Base-by-base conservation (phyloP, 202 grass and related monocot species). In the Zoysia matrella region DNA sequence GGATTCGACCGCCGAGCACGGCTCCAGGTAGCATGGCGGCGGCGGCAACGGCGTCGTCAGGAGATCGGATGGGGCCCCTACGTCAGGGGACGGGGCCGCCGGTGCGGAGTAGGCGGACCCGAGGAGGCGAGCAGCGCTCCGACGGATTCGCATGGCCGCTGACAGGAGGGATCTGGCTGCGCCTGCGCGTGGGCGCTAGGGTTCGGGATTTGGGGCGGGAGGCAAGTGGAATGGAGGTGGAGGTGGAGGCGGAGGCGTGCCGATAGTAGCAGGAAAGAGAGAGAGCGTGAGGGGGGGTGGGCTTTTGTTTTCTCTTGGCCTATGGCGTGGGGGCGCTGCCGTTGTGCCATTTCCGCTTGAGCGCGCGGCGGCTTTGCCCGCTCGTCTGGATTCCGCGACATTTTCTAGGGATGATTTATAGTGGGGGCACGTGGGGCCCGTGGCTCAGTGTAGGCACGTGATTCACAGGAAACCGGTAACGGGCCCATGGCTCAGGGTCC, bases 111-210 rank as follows among this genome's bases (percentile, higher is more conserved):
- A 53, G 13, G 52, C n/a, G 6, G 76, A 69, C 8, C 71, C 49
- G 30, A 90, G 71, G 5, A 86, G 13, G 60, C 18, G 61, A 5
- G 67, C 47, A 45, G 83, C 61, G n/a, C 39, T 80, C 83, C 42
- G 83, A 1, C 79, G 71, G 53, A 90, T 90, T 72, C 55, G 48
- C 88, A 88, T 90, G 74, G 65, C 10, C 3, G 1, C 2, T 11
- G 0, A 11, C 3, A 13, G 5, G 14, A 2, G 47, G 12, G 78
- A 88, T 84, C 47, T 69, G 11, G 49, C 2, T 1, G 40, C 14
- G 11, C 4, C 30, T 36, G 30, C 30, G 30, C 30, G 1, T 2
- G 30, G 61, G 11, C 41, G 57, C 61, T 76, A 75, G 79, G 80
- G 77, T 82, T 91, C 74, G 77, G 52, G 65, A 64, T 80, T 83